Conservation (phyloP, 495 filamentous ascomycete species). For the Astrothelium subdiscretum region DNA sequence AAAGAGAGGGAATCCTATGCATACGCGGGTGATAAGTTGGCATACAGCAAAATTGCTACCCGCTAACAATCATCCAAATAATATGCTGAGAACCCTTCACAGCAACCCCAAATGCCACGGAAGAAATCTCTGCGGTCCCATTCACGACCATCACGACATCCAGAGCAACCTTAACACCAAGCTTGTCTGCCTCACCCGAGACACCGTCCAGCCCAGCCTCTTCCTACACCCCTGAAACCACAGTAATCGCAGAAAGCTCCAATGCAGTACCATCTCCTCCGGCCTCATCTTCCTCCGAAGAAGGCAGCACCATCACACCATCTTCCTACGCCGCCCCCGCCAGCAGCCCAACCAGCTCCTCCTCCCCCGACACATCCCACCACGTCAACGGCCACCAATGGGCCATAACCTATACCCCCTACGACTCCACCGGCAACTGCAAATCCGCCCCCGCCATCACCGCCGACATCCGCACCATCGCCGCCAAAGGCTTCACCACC, state of each 20-base stretch:
- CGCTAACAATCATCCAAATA: not conserved
- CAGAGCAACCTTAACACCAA: not conserved
- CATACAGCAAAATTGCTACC: not conserved
- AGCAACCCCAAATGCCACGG: not conserved
- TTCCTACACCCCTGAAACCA: not conserved
- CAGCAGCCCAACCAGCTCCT: constrained; percentile 10
- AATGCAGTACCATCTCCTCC: not conserved
- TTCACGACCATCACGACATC: not conserved
- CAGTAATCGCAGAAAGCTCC: not conserved
- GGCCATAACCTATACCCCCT: constrained; percentile 91
- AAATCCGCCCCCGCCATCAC: constrained; percentile 50
- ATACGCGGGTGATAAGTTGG: not conserved
- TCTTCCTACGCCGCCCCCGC: constrained; percentile 9
- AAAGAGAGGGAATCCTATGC: not conserved
- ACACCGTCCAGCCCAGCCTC: not conserved
- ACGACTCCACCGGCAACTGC: constrained; percentile 49
- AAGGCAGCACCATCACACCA: not conserved
- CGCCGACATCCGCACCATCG: constrained; percentile 57
- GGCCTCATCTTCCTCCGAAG: not conserved
- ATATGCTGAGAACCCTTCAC: too few species aligned
- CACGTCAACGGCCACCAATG: constrained; percentile 46
- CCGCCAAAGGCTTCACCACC: constrained; percentile 59
- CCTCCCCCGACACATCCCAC: constrained; percentile 2
- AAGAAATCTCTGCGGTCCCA: not conserved
- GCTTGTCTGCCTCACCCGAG: not conserved